These are phyloP conservation scores for Saccharomyces eubayanus DNA, from an alignment of 805 yeast species.

Conservation along the genomic window DNA sequence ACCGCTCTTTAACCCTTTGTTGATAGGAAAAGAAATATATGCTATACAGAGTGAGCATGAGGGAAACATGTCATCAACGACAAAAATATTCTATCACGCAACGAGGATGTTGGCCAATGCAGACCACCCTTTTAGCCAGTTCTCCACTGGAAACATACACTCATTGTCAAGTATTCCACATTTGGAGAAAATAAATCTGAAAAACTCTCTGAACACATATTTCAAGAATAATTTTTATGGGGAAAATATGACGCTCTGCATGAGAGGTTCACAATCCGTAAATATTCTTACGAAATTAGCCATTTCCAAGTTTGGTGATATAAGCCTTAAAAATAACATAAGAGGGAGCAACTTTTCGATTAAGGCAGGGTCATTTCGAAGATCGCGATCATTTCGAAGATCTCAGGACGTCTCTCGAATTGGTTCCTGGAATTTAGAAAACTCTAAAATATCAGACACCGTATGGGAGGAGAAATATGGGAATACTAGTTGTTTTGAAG, in stretches of 20 bases:
- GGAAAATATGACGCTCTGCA: constrained; percentile 46
- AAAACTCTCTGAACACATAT: constrained; percentile 32
- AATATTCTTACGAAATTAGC: constrained; percentile 49
- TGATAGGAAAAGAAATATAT: constrained; percentile 43
- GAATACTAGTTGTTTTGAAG: constrained; percentile 19
- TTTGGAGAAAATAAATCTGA: constrained; percentile 31
- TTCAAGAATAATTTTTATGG: constrained; percentile 38
- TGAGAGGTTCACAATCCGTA: constrained; percentile 60
- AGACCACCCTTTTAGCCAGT: constrained; percentile 48
- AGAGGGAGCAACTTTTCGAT: constrained; percentile 6
- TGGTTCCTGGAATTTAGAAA: neutral
- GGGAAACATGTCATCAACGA: constrained; percentile 38
- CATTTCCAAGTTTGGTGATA: constrained; percentile 34
- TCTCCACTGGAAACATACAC: constrained; percentile 55
- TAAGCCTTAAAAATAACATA: constrained; percentile 12
- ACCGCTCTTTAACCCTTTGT: constrained; percentile 41
- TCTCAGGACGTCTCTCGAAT: neutral
- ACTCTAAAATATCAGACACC: constrained; percentile 17
- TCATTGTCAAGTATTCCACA: constrained; percentile 38
- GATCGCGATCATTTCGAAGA: neutral
- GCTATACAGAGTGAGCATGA: constrained; percentile 63
- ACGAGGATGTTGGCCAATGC: constrained; percentile 41
- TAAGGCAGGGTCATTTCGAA: constrained; percentile 5
- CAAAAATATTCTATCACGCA: constrained; percentile 52
- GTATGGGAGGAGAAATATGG: constrained; percentile 15